A percentile compares a stretch with the other conserved stretches of the same genome.
Evolutionary conservation across 768 basidiomycete genomes (phyloP).

Genomic region (Mrakia gelida): DNA sequence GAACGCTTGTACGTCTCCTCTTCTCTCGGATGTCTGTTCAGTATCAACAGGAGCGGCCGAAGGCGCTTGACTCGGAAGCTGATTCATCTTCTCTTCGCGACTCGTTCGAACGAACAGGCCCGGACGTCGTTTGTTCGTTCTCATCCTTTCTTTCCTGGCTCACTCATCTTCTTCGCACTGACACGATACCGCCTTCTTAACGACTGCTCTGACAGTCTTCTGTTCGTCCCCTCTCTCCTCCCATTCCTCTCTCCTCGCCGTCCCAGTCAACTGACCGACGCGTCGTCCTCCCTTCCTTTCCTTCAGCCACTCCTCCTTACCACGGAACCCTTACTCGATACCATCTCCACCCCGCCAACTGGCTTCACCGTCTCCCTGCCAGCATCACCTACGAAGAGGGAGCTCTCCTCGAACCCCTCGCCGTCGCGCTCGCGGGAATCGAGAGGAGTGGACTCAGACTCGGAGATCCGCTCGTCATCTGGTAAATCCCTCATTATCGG

Average conservation of each 20-base stretch:
- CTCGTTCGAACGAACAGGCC: background rate
- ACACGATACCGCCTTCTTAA: too few relatives aligned
- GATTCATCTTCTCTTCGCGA: background rate
- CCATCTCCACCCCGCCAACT: slow-evolving; percentile 44
- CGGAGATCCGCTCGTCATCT: slow-evolving; percentile 47
- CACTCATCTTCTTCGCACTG: too few relatives aligned
- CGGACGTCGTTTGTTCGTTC: background rate
- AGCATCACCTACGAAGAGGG: slow-evolving; percentile 48
- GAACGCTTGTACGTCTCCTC: background rate
- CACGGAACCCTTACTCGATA: slow-evolving; percentile 33
- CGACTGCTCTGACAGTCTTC: too few relatives aligned
- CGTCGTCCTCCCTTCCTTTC: background rate
- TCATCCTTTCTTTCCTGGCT: background rate
- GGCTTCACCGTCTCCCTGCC: slow-evolving; percentile 48
- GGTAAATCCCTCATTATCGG: slow-evolving; percentile 33
- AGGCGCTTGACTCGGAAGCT: background rate
- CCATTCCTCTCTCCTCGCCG: background rate
- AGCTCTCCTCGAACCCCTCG: slow-evolving; percentile 46
- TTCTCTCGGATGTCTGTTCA: background rate
- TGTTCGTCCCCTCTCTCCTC: background rate
- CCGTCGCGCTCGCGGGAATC: slow-evolving; percentile 47
- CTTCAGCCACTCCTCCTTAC: slow-evolving; percentile 10
- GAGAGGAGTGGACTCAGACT: slow-evolving; percentile 45
- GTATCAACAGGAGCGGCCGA: too few relatives aligned
- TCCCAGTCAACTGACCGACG: background rate